Evolutionary conservation across 1,284 basidiomycete species (phyloP).

Genomic region (Ceratobasidium sp.): DNA sequence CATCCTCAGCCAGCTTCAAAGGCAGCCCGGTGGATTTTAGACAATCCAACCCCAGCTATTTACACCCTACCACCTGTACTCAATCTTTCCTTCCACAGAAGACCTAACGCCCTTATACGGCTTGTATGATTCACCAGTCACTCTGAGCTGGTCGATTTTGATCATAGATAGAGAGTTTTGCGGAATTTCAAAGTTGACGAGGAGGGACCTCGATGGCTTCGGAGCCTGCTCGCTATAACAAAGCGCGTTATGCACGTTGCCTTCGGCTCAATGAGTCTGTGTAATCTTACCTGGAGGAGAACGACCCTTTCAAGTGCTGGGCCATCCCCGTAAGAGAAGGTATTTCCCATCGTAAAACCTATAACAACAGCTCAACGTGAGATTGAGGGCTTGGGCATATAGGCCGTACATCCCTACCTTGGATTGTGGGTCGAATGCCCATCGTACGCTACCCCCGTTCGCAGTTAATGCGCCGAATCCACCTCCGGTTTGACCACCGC

Average conservation of each 20-base stretch:
- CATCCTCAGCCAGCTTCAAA: too few relatives aligned
- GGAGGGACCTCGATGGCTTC: slow-evolving; percentile 74
- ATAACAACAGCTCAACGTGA: slow-evolving; percentile 1
- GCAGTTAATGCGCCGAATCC: slow-evolving; percentile 26
- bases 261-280: background rate
- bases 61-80: slow-evolving; percentile 40
- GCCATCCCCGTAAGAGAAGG: slow-evolving; percentile 71
- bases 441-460: slow-evolving; percentile 67
- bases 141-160: slow-evolving; percentile 84
- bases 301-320: slow-evolving; percentile 81
- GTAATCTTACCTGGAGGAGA: slow-evolving; percentile 67
- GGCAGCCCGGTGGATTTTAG: background rate
- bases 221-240: slow-evolving; percentile 56
- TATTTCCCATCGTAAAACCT: slow-evolving; percentile 82
- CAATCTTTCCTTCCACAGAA: slow-evolving; percentile 41
- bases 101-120: slow-evolving; percentile 67
- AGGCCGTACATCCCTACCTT: slow-evolving; percentile 59
- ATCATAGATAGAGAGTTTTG: slow-evolving; percentile 81
- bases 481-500: slow-evolving; percentile 1
- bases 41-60: background rate
- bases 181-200: slow-evolving; percentile 75
- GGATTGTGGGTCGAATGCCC: slow-evolving; percentile 79
- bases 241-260: background rate
- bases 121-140: slow-evolving; percentile 79
- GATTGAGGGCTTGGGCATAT: slow-evolving; percentile 26